Percentiles rank a stretch among this genome's conserved stretches.
phyloP scores from a whole-genome alignment of 2,329 filamentous ascomycete genomes.

The Trichoderma polysporum region DNA sequence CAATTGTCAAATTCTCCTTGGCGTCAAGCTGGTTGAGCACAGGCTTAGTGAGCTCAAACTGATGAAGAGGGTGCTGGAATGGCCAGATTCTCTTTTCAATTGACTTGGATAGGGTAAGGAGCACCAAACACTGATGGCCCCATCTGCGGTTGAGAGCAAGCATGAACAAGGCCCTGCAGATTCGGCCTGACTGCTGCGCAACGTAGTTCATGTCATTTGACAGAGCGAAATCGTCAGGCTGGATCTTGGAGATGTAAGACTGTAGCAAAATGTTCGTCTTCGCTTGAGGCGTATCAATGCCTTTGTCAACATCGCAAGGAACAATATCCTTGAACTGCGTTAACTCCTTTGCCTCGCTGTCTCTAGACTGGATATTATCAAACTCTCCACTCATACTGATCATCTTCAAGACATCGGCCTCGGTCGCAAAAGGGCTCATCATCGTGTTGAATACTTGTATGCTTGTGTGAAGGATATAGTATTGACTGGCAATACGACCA shows the following conservation, averaged over 20 bases:
- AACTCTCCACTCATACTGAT: constrained; percentile 98
- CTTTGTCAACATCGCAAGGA: constrained; percentile 76
- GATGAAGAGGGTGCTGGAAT: constrained; percentile 89
- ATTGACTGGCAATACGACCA: constrained; percentile 94
- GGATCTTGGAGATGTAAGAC: constrained; percentile 84
- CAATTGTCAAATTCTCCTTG: constrained; percentile 75
- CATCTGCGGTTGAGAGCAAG: constrained; percentile 92
- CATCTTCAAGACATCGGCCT: constrained; percentile 93
- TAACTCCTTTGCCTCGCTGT: constrained; percentile 89
- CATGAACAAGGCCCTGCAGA: constrained; percentile 94
- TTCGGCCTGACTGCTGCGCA: constrained; percentile 90
- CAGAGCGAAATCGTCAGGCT: constrained; percentile 89
- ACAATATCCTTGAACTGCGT: constrained; percentile 66
- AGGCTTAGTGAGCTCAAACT: constrained; percentile 86
- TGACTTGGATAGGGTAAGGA: constrained; percentile 90
- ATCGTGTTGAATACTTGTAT: constrained; percentile 94
- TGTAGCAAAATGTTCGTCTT: constrained; percentile 97
- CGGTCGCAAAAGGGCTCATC: constrained; percentile 83
- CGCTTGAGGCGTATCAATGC: constrained; percentile 69
- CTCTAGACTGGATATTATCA: constrained; percentile 90
- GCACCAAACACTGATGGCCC: constrained; percentile 91
- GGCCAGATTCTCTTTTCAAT: constrained; percentile 97
- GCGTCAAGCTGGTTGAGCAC: constrained; percentile 81
- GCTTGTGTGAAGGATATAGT: constrained; percentile 89
- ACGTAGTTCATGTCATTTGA: constrained; percentile 92